These are phyloP conservation scores for Posidonia australis DNA, from an alignment of 106 monocot genomes.

Conservation along the genomic window DNA sequence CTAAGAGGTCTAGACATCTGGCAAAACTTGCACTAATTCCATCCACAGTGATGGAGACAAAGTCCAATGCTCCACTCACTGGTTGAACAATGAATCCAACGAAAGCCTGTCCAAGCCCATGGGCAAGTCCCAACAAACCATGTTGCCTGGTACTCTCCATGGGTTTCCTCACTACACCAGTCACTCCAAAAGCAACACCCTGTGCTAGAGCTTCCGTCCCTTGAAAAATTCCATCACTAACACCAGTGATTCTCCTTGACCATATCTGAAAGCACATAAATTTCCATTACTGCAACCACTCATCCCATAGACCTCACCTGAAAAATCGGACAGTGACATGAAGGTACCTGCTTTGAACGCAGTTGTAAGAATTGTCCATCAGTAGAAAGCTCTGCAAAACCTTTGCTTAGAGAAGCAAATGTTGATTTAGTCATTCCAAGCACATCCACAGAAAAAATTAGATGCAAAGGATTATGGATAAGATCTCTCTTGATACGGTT, in stretches of 20 bases:
- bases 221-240: constrained; percentile 95
- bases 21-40: constrained; percentile 82
- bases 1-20: constrained; percentile 75
- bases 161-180: constrained; percentile 85
- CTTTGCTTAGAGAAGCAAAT: constrained; percentile 94
- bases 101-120: constrained; percentile 81
- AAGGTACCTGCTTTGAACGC: constrained; percentile 75
- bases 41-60: constrained; percentile 91
- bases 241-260: constrained; percentile 93
- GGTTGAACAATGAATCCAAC: constrained; percentile 93
- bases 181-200: constrained; percentile 94
- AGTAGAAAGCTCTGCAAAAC: constrained; percentile 96
- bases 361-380: constrained; percentile 89
- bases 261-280: constrained; percentile 39
- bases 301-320: background rate
- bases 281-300: background rate
- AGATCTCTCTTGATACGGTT: constrained; percentile 93
- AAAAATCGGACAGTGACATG: background rate
- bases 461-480: constrained; percentile 92
- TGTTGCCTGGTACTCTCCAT: constrained; percentile 79
- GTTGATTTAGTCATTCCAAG: constrained; percentile 98
- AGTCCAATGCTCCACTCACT: constrained; percentile 90
- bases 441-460: constrained; percentile 92
- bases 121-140: constrained; percentile 77
- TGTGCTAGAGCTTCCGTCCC: constrained; percentile 98